phyloP scores from a whole-genome alignment of 1,284 basidiomycete species.

The Agroathelia rolfsii region DNA sequence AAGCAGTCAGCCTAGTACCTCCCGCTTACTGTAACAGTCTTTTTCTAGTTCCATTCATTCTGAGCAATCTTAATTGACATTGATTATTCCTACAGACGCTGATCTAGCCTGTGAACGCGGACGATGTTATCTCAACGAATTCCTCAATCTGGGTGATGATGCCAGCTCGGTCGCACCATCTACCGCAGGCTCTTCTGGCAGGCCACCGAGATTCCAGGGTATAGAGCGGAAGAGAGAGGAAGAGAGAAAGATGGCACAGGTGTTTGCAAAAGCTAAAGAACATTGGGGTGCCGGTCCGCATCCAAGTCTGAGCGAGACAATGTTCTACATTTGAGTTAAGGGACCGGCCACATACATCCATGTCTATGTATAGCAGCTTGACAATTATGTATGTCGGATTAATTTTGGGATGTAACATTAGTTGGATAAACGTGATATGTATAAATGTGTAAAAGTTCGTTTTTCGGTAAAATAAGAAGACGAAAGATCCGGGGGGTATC shows the following conservation, averaged over 20 bases:
- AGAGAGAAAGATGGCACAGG: conserved; percentile 30
- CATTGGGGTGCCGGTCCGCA: conserved; percentile 62
- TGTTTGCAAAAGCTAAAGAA: conserved; percentile 40
- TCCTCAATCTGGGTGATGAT: conserved; percentile 41
- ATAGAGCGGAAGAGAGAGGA: conserved; percentile 29
- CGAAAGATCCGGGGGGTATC: no score
- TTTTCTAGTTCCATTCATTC: no score
- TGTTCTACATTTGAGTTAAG: conserved; percentile 61
- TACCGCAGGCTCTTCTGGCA: conserved; percentile 14
- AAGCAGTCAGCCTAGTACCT: conserved; percentile 66
- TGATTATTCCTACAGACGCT: no score
- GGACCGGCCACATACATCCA: no score
- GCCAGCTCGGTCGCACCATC: conserved; percentile 24
- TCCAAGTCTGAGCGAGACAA: conserved; percentile 40
- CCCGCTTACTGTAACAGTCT: conserved; percentile 72
- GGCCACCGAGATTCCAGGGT: neutral
- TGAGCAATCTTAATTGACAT: no score
- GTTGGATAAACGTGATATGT: no score
- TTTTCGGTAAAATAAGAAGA: no score
- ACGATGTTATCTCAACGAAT: conserved; percentile 58
- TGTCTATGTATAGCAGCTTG: no score
- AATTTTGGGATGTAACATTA: no score
- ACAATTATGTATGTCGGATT: no score
- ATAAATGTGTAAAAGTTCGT: no score
- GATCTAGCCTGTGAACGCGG: conserved; percentile 71